A percentile compares a stretch with the other conserved stretches of the same genome.
Evolutionary conservation across 1,284 basidiomycete genomes (phyloP).

Genomic region (Ceratobasidium theobromae): DNA sequence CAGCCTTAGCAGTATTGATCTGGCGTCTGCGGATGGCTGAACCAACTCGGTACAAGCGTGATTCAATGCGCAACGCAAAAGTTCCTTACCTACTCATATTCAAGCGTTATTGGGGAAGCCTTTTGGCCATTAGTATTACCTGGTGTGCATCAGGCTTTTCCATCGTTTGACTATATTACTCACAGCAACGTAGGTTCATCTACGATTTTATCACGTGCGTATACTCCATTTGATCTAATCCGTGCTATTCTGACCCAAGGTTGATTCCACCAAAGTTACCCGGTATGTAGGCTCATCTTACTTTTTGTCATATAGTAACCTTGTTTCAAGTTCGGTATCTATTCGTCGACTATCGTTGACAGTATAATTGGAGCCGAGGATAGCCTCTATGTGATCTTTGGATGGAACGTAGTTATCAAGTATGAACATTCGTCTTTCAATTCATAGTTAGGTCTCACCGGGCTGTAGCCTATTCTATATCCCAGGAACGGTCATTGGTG

Average conservation of each 20-base stretch:
- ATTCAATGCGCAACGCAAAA: slow-evolving; percentile 69
- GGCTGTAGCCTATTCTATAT: slow-evolving; percentile 70
- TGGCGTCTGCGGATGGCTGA: slow-evolving; percentile 89
- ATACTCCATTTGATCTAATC: neutral
- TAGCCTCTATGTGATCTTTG: slow-evolving; percentile 62
- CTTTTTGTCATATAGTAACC: neutral
- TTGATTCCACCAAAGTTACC: slow-evolving; percentile 50
- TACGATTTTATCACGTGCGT: slow-evolving; percentile 79
- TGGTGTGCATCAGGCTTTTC: slow-evolving; percentile 52
- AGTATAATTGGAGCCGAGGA: slow-evolving; percentile 56
- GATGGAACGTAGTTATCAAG: slow-evolving; percentile 80
- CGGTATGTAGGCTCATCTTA: slow-evolving; percentile 47
- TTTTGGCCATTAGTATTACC: slow-evolving; percentile 68
- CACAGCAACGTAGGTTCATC: slow-evolving; percentile 60
- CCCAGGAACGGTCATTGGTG: slow-evolving; percentile 75
- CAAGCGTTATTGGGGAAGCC: slow-evolving; percentile 73
- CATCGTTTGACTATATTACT: slow-evolving; percentile 21
- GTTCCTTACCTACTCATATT: slow-evolving; percentile 81
- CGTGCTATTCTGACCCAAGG: neutral
- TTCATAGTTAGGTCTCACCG: neutral
- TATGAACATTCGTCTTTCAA: slow-evolving; percentile 42
- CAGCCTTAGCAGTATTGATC: slow-evolving; percentile 76
- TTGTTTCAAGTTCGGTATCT: slow-evolving; percentile 69
- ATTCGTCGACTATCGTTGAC: slow-evolving; percentile 76
- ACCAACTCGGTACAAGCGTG: slow-evolving; percentile 66